Evolutionary conservation across 495 filamentous ascomycete genomes (phyloP), one percentile per base, ranked within the genome.

Genomic region (Annulohypoxylon nitens): DNA sequence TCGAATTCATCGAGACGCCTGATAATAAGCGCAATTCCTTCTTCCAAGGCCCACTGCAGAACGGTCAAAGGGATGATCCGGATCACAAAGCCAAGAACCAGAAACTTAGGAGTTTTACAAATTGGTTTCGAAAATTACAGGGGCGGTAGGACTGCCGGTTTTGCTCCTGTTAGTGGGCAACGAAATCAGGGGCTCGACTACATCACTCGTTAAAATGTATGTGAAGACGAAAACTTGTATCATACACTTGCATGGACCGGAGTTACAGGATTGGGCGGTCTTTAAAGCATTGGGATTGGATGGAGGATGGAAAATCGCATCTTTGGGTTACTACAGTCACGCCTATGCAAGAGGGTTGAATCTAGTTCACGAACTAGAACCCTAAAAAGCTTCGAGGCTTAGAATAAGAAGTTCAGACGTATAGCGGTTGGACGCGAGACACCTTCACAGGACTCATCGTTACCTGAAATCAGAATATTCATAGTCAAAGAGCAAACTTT

Each of bases 91-190:
- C 51, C 12, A 74, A 67, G 54, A 70, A 75, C n/a, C 75, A 72
- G 43, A 79, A 71, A 54, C 79, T 74, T 71, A 80, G 51, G 54
- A 72, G 54, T 34, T 71, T 80, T 65, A 36, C 73, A 47, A 74
- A 72, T 36, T 80, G 78, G 78, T 65, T 80, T 62, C 77, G 77
- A 36, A 79, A 75, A 67, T 54, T 79, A 16, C 74, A 75, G 37
- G 70, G 61, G 71, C 78, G 78, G 61, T 80, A 80, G 78, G 54
- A 69, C 57, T 73, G 77, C 66, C 70, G 16, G 47, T 8, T 26
- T 7, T 69, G 69, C 48, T 33, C 48, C 18, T 68, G 30, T 20
- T 68, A 58, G 39, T 20, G 8, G 60, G 51, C 26, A n/a, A 4
- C 39, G 37, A 53, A 58, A 45, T n/a, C 3, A 39, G 14, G 50